Evolutionary conservation across 345 rosid species (phyloP), one percentile per base, ranked within the genome.

Genomic region (Hibiscus trionum): DNA sequence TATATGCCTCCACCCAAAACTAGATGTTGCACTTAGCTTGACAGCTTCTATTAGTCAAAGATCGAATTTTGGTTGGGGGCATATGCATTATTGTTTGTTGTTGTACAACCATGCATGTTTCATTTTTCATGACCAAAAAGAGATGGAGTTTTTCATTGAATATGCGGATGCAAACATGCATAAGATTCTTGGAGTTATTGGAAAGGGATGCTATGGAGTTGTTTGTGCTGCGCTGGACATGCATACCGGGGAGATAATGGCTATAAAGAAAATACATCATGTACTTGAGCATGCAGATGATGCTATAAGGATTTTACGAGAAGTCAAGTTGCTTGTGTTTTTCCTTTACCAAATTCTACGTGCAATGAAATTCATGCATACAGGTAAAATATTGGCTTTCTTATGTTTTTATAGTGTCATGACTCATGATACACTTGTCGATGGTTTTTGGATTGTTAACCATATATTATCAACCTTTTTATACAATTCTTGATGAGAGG

Each of bases 191-290:
- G 97, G 93, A 83, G 93, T 95, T 21, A 21, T 21, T 21, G 24
- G 97, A 16, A 95, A 91, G 81, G 99, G 98, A 76, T 93, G 99
- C 88, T 95, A 95, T 72, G 99, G 98, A 69, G 96, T 93, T 75
- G 99, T 95, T 69, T 95, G 99, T 81, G 96, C 98, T 17, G 99
- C 97, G 12, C 82, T 88, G 73, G 99, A 95, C 83, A 90, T 97
- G 0, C 99, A 89, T 39, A 90, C 97, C 0, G 93, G 98, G 59
- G 97, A 95, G 70, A 95, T 85, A 76, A 97, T 95, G 4, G 98
- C 98, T 1, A 93, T 95, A 15, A 93, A 95, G 82, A 95, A 95
- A 85, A 95, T 95, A 69, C 87, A 86, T 64, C 89, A 88, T 82
- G 90, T 93, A 16, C 93, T 95, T 64, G 97, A 89, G 83, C 99